Evolutionary conservation across 306 rosid species (phyloP), one percentile per base, ranked within the genome.

Genomic region (Ochetophila trinervis): DNA sequence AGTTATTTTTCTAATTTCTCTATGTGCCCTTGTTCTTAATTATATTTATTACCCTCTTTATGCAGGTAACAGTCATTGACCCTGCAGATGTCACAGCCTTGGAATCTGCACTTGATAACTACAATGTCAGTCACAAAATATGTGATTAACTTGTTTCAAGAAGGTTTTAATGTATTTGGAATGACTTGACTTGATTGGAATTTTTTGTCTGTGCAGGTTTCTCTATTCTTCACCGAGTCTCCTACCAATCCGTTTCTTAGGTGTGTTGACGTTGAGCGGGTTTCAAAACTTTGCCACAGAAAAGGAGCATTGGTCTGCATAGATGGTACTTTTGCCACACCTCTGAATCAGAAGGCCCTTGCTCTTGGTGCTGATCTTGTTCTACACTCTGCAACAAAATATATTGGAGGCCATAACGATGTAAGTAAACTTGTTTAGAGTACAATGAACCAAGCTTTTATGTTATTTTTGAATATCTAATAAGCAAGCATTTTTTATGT

Each of bases 281-380:
- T 92, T 78, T 87, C 96, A 40, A 96, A 92, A 66, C 85, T 92
- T 67, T 92, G 98, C 71, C 98, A 82, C 70, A 81, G 42, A 56
- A 77, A 86, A 35, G 96, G 98, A 66, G 90, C 93, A 35, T 57
- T 92, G 86, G 95, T 92, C 62, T 89, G 96, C 68, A 81, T 92
- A 40, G 98, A 92, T 69, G 95, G 98, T 71, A 92, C 98, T 60
- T 92, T 92, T 84, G 98, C 98, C 32, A 92, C 98, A 16, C 91
- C 98, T 67, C 66, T 92, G 69, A 92, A 92, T 80, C 98, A 89
- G 85, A 92, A 92, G 75, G 96, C 87, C 52, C 91, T 92, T 68
- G 67, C 93, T 63, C 88, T 85, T 45, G 98, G 98, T 42, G 96
- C 98, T 60, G 98, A 92, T 78, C 89, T 89, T 74, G 79, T 84